Conservation (phyloP, 441 rosid genomes). For the Sinapis alba region DNA sequence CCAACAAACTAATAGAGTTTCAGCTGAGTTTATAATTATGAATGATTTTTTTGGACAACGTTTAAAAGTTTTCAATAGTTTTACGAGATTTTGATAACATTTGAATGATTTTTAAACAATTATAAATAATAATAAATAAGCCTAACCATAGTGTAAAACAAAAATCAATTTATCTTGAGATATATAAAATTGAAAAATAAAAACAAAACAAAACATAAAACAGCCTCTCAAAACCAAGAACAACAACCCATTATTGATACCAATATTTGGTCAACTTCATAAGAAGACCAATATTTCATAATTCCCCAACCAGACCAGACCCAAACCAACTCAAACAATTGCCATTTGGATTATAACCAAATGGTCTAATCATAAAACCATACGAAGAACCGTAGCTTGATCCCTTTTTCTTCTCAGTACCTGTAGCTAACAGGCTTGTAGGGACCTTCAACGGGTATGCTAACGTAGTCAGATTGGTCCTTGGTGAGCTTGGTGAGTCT, state of each 20-base stretch:
- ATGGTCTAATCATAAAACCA: conserved; percentile 17
- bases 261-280: too few relatives aligned
- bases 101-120: too few relatives aligned
- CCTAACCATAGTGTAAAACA: conserved; percentile 6
- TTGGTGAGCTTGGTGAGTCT: conserved; percentile 56
- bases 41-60: too few relatives aligned
- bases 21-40: background rate
- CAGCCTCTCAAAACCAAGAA: too few relatives aligned
- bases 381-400: background rate
- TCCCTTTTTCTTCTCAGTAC: conserved; percentile 32
- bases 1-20: background rate
- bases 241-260: too few relatives aligned
- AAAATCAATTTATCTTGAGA: conserved; percentile 14
- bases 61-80: too few relatives aligned
- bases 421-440: conserved; percentile 61
- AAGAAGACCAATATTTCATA: too few relatives aligned
- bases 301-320: too few relatives aligned
- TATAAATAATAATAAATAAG: background rate
- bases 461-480: conserved; percentile 57
- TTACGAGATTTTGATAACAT: too few relatives aligned
- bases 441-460: conserved; percentile 58
- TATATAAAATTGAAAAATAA: background rate
- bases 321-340: too few relatives aligned
- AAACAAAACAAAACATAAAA: background rate
- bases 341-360: too few relatives aligned